A percentile compares a stretch with the other conserved stretches of the same genome.
phyloP scores from a whole-genome alignment of 495 filamentous ascomycete species.

The Penicillium alfredii region DNA sequence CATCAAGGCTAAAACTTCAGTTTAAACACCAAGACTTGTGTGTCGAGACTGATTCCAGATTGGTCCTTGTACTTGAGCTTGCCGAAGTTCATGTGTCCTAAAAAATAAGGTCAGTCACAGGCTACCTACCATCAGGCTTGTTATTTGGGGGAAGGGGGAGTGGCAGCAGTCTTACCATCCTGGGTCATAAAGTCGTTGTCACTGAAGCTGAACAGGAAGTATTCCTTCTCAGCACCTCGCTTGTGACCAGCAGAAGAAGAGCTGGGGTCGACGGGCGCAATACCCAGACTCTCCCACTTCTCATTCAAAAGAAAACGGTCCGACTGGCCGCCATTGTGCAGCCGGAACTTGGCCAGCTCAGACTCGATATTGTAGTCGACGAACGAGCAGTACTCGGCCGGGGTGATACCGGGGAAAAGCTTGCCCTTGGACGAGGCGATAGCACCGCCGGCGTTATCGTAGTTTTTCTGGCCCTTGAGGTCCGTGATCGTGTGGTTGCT shows the following conservation, averaged over 20 bases:
- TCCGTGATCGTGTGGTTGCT: slow-evolving; percentile 50
- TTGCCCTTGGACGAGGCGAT: slow-evolving; percentile 50
- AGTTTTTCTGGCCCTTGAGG: slow-evolving; percentile 48
- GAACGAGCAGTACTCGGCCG: slow-evolving; percentile 63
- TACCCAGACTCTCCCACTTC: slow-evolving; percentile 73
- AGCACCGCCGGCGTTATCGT: slow-evolving; percentile 46
- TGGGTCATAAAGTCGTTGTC: slow-evolving; percentile 84
- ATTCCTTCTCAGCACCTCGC: slow-evolving; percentile 48
- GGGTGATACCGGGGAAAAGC: slow-evolving; percentile 50
- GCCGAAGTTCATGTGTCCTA: slow-evolving; percentile 60
- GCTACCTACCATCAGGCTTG: background rate
- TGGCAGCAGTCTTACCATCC: slow-evolving; percentile 53
- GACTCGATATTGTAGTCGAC: slow-evolving; percentile 67
- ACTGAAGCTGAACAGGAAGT: slow-evolving; percentile 60
- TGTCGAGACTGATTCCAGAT: slow-evolving; percentile 59
- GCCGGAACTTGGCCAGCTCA: slow-evolving; percentile 60
- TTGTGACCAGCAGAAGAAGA: slow-evolving; percentile 17
- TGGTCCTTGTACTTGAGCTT: slow-evolving; percentile 54
- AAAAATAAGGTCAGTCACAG: slow-evolving; percentile 1
- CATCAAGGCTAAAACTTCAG: too few relatives aligned
- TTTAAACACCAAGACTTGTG: slow-evolving; percentile 69
- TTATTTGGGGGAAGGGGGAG: too few relatives aligned
- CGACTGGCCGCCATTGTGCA: slow-evolving; percentile 61
- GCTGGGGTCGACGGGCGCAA: slow-evolving; percentile 54
- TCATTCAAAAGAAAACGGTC: slow-evolving; percentile 60